Evolutionary conservation across 176 grass and related monocot genomes (phyloP).

Genomic region (Otatea glauca): DNA sequence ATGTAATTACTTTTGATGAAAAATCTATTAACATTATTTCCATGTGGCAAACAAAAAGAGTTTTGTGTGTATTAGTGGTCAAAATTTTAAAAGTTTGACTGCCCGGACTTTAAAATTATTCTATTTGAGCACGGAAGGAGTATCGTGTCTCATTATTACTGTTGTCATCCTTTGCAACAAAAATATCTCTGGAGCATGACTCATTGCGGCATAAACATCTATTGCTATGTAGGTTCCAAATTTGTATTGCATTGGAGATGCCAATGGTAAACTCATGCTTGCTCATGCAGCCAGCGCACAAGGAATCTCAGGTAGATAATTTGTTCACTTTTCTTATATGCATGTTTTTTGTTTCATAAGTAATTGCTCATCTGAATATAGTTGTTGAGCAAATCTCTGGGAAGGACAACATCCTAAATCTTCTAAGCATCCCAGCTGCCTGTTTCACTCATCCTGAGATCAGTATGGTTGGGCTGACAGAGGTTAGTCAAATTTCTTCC

Average conservation of each 20-base stretch:
- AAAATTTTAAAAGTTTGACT: not conserved
- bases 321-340: not conserved
- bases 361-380: constrained; percentile 29
- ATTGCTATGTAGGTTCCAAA: constrained; percentile 50
- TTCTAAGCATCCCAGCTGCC: constrained; percentile 66
- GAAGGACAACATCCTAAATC: constrained; percentile 61
- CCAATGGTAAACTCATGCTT: constrained; percentile 77
- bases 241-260: constrained; percentile 79
- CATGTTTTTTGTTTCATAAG: not conserved
- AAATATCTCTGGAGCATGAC: not conserved
- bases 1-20: not conserved
- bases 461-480: constrained; percentile 73
- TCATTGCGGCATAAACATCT: not conserved
- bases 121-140: not conserved
- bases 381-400: constrained; percentile 61
- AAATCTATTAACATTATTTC: not conserved
- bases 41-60: not conserved
- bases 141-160: not conserved
- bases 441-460: constrained; percentile 81
- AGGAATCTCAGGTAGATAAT: constrained; percentile 62
- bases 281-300: constrained; percentile 78
- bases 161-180: not conserved
- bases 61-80: not conserved
- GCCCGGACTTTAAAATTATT: not conserved
- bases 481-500: constrained; percentile 46